Conservation (phyloP, 192 early-diverging fungal genomes). For the Irineochytrium annulatum region DNA sequence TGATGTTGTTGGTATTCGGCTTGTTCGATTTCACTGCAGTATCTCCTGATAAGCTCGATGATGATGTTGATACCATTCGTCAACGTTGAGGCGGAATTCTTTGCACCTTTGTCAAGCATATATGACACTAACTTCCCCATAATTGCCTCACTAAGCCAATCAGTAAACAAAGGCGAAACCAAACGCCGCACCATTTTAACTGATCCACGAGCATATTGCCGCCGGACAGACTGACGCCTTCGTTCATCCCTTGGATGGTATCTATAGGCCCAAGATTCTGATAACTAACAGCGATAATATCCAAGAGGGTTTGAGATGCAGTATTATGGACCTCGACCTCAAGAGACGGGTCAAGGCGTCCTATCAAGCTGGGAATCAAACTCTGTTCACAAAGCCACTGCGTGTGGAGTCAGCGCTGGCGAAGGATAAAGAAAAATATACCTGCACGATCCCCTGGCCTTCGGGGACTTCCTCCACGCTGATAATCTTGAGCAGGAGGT, state of each 20-base stretch:
- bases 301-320: constrained; percentile 73
- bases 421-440: constrained; percentile 21
- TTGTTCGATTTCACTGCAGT: constrained; percentile 76
- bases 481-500: constrained; percentile 88
- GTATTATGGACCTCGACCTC: constrained; percentile 85
- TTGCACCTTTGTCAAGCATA: constrained; percentile 79
- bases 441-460: constrained; percentile 79
- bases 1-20: constrained; percentile 58
- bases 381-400: constrained; percentile 84
- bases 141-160: constrained; percentile 60
- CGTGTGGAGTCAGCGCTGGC: neutral
- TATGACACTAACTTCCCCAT: constrained; percentile 74
- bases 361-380: constrained; percentile 73
- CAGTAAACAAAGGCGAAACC: neutral
- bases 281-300: constrained; percentile 76
- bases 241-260: constrained; percentile 16
- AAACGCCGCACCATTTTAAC: constrained; percentile 34
- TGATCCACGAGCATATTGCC: constrained; percentile 51
- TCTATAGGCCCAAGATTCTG: constrained; percentile 27
- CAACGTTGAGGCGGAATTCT: constrained; percentile 79
- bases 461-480: constrained; percentile 87
- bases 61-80: constrained; percentile 94
- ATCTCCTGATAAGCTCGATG: constrained; percentile 95
- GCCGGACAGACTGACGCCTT: constrained; percentile 22
- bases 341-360: constrained; percentile 70